Evolutionary conservation across 768 basidiomycete species (phyloP), one percentile per base, ranked within the genome.

Genomic region (Rhizopogon roseolus): DNA sequence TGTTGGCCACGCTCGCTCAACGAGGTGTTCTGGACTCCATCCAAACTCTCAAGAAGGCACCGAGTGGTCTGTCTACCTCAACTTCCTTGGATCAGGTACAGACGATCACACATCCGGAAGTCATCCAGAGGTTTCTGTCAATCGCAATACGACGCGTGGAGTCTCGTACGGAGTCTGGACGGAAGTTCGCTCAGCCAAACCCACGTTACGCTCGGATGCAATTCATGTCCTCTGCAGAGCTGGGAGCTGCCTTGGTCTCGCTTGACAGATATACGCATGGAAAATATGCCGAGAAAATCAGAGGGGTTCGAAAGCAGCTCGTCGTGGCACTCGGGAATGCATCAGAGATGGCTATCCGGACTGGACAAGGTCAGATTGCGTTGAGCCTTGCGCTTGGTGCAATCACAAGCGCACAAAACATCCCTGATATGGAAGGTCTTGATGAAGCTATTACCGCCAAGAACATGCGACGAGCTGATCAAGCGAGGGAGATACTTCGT

Each of bases 271-370:
- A 55, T 9, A 65, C 69, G 2, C 49, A 57, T 8, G 67, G 66
- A 10, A 49, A 54, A 36, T 67, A 62, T 41, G 22, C 41, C 6
- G 49, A 50, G 13, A 39, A 59, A 13, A 43, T 66, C 6, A 32
- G 37, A 6, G 68, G 63, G 16, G 57, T 58, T 8, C 51, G 62
- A 40, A 62, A 57, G 49, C 69, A 71, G 57, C 51, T 65, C 1
- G 71, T 70, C 4, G 58, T 69, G 14, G 69, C 64, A 29, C 54
- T 71, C 22, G 67, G 64, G 3, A 71, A 71, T 56, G 68, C 67
- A 6, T 66, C 71, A 13, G 68, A 71, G 57, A 71, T 70, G 71
- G 62, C 45, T 9, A 48, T 36, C 7, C 45, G 45, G 19, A 48
- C 19, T 22, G 45, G 45, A 22, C 45, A 48, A 34, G 34, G 14